Conservation (phyloP, 768 basidiomycete species). For the Heimioporus sp. region DNA sequence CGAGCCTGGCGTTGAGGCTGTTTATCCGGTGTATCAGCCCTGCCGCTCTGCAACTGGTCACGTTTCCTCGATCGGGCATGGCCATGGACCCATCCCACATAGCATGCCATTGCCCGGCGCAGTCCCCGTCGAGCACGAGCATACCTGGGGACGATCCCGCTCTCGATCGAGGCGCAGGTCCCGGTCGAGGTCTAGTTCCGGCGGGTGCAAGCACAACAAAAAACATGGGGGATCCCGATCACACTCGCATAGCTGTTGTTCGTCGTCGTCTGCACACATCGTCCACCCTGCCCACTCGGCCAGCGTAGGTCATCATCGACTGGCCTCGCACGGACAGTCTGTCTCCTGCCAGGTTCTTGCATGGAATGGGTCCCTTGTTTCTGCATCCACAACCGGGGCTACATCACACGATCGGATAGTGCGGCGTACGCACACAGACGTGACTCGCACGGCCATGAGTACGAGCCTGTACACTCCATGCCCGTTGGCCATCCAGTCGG, state of each 20-base stretch:
- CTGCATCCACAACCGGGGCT: background rate
- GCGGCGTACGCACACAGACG: background rate
- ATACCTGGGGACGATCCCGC: background rate
- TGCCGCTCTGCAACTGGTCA: too few relatives aligned
- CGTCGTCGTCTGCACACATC: background rate
- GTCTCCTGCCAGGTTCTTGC: background rate
- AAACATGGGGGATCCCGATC: too few relatives aligned
- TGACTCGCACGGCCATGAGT: background rate
- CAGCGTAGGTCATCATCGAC: background rate
- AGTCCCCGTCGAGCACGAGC: too few relatives aligned
- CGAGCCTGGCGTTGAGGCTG: background rate
- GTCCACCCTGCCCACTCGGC: background rate
- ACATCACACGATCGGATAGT: background rate
- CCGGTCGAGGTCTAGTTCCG: slow-evolving; percentile 10
- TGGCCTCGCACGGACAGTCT: background rate
- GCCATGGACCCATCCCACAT: too few relatives aligned
- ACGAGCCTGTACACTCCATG: slow-evolving; percentile 3
- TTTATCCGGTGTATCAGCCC: too few relatives aligned
- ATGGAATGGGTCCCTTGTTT: background rate
- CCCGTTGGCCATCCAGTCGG: background rate
- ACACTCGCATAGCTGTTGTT: background rate
- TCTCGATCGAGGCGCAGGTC: slow-evolving; percentile 12
- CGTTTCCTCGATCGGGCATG: too few relatives aligned
- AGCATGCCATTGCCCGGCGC: too few relatives aligned
- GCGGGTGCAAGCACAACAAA: background rate